These are phyloP conservation scores for Claviceps sp. DNA, from an alignment of 2,329 filamentous ascomycete species.

Conservation along the genomic window DNA sequence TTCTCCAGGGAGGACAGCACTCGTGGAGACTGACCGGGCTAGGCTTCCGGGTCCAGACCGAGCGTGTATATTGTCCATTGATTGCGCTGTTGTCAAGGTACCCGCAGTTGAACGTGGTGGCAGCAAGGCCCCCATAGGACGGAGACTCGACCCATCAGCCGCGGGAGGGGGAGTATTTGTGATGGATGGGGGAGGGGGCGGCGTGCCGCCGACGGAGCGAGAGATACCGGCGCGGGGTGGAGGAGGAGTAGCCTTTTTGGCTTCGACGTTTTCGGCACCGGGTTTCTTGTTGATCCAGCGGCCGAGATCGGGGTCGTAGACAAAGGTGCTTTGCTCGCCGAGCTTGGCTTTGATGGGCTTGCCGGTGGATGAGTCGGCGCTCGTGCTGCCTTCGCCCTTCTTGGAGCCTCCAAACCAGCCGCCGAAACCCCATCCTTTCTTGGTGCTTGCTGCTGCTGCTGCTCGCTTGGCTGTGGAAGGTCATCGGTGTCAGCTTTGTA, in stretches of 20 bases:
- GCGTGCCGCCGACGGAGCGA: slow-evolving; percentile 39
- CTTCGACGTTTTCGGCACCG: slow-evolving; percentile 46
- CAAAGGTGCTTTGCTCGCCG: slow-evolving; percentile 83
- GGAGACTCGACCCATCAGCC: slow-evolving; percentile 17
- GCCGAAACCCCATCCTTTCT: slow-evolving; percentile 67
- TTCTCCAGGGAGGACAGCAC: slow-evolving; percentile 16
- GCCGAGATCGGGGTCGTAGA: slow-evolving; percentile 90
- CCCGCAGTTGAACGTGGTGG: slow-evolving; percentile 10
- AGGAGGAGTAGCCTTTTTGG: slow-evolving; percentile 58
- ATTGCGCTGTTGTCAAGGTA: slow-evolving; percentile 1
- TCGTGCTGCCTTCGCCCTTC: slow-evolving; percentile 28
- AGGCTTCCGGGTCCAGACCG: slow-evolving; percentile 24
- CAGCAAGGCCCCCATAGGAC: slow-evolving; percentile 14
- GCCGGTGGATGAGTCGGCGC: slow-evolving; percentile 31
- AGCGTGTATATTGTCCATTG: slow-evolving; percentile 19
- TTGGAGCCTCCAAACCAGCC: slow-evolving; percentile 74
- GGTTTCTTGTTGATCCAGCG: slow-evolving; percentile 98
- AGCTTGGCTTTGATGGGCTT: slow-evolving; percentile 84
- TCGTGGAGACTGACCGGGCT: slow-evolving; percentile 36
- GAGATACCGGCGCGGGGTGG: slow-evolving; percentile 52
- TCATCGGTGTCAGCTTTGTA: neutral
- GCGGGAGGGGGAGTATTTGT: slow-evolving; percentile 24
- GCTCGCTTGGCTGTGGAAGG: slow-evolving; percentile 43
- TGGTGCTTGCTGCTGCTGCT: slow-evolving; percentile 30
- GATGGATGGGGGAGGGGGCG: slow-evolving; percentile 35